A percentile compares a stretch with the other conserved stretches of the same genome.
phyloP scores from a whole-genome alignment of 1,284 basidiomycete species.

The Moesziomyces sp. region DNA sequence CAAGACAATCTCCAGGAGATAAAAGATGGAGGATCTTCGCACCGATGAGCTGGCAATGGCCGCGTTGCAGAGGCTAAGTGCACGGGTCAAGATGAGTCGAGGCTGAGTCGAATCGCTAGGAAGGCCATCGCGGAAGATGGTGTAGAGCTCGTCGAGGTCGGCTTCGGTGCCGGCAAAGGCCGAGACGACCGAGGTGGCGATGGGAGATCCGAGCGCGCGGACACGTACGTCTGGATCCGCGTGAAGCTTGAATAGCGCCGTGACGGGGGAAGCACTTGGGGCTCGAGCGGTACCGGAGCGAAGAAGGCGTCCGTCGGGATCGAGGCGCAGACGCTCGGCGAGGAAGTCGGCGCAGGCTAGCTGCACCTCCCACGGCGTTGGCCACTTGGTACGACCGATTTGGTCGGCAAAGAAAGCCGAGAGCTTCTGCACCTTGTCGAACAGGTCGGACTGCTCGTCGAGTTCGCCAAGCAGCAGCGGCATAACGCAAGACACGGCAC shows the following conservation, averaged over 20 bases:
- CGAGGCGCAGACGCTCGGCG: conserved; percentile 69
- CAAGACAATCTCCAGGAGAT: conserved; percentile 77
- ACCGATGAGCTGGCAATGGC: conserved; percentile 82
- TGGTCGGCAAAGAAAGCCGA: conserved; percentile 38
- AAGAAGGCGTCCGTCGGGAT: conserved; percentile 14
- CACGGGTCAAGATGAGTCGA: conserved; percentile 82
- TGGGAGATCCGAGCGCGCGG: conserved; percentile 79
- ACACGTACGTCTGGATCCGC: conserved; percentile 84
- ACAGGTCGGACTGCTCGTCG: conserved; percentile 30
- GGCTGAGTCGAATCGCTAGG: conserved; percentile 70
- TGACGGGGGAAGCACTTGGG: conserved; percentile 4
- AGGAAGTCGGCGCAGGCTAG: conserved; percentile 74
- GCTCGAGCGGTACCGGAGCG: conserved; percentile 13
- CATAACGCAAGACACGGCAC: conserved; percentile 13
- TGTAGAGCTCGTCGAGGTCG: conserved; percentile 36
- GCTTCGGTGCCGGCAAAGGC: conserved; percentile 17
- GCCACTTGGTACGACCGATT: conserved; percentile 28
- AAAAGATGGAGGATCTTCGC: conserved; percentile 87
- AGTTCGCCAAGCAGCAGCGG: conserved; percentile 16
- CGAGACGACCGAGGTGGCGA: conserved; percentile 74
- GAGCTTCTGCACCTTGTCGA: conserved; percentile 37
- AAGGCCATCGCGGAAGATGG: conserved; percentile 27
- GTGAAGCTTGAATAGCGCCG: conserved; percentile 25
- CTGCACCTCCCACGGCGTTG: conserved; percentile 33
- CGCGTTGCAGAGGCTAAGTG: conserved; percentile 83